phyloP scores from a whole-genome alignment of 2,329 filamentous ascomycete genomes.

The Stenocarpella maydis region DNA sequence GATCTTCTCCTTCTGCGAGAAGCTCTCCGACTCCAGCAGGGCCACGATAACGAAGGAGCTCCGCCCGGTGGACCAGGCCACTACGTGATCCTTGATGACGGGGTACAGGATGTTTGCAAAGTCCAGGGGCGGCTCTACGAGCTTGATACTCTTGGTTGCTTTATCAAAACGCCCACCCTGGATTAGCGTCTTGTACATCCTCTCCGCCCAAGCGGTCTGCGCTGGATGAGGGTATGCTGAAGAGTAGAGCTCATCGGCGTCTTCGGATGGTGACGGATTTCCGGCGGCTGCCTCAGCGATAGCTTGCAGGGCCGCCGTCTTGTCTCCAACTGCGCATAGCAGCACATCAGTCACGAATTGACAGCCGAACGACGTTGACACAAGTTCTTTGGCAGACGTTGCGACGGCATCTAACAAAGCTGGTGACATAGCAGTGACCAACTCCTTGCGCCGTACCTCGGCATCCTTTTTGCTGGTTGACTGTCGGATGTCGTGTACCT shows the following conservation, averaged over 20 bases:
- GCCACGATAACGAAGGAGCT: constrained; percentile 88
- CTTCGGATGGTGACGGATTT: constrained; percentile 54
- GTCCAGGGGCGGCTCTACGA: constrained; percentile 76
- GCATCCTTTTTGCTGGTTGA: constrained; percentile 94
- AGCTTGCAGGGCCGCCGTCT: constrained; percentile 76
- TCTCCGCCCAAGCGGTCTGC: constrained; percentile 70
- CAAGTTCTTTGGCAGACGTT: constrained; percentile 71
- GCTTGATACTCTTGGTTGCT: constrained; percentile 72
- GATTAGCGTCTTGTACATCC: constrained; percentile 91
- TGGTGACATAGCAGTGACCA: constrained; percentile 77
- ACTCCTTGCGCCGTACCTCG: constrained; percentile 75
- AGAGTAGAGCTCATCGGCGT: constrained; percentile 49
- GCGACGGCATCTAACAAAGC: constrained; percentile 78
- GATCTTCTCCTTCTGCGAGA: constrained; percentile 72
- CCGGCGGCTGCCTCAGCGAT: constrained; percentile 70
- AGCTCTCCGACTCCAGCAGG: constrained; percentile 78
- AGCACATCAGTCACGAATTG: constrained; percentile 87
- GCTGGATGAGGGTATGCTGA: constrained; percentile 63
- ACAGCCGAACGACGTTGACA: constrained; percentile 81
- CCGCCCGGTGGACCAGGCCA: constrained; percentile 85
- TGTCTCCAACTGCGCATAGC: constrained; percentile 78
- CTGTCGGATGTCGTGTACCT: constrained; percentile 80
- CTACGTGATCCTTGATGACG: constrained; percentile 75
- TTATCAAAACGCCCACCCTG: constrained; percentile 88
- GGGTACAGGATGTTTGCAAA: constrained; percentile 87